Base-by-base conservation (phyloP, 148 eudicot genomes). In the Chenopodium berlandieri region DNA sequence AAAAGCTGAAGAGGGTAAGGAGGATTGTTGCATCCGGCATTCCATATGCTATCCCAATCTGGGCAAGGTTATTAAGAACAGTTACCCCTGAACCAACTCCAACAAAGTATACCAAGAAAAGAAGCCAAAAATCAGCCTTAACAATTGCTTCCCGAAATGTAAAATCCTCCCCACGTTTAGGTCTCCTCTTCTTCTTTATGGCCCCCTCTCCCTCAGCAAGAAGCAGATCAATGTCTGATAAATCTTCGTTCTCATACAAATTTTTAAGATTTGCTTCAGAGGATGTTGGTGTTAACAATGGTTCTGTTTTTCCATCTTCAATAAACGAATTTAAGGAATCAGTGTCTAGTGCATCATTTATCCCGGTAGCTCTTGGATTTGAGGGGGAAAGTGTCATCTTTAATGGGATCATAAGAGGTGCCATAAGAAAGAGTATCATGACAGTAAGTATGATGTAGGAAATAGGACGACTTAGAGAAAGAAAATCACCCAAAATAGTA, bases 91-190 rank as follows among this genome's bases (percentile, higher is more conserved):
- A 86, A 31, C 98, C 98, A 83, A 93, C 98, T 12, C 98, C 97
- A 58, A 91, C 85, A 87, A 95, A 95, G 84, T 89, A 95, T 48
- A 91, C 99, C 37, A 87, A 71, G 84, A 90, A 93, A 58, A 95
- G 89, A 80, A 95, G 97, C 99, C 99, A 95, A 80, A 95, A 95
- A 82, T 95, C 97, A 4, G 99, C 99, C 85, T 95, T 93, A 8
- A 93, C 76, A 8, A 95, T 78, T 71, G 97, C 99, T 90, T 95
- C 92, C 34, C 77, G 79, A 52, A 93, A 91, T 34, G 65, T 86
- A 75, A 95, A 95, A 83, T 95, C 98, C 9, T 95, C 98, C 78
- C 98, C 98, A 58, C 98, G 88, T 83, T 85, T 91, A 7, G 96
- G 96, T 65, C 91, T 79, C 85, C 89, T 91, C 86, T 90, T 95